Evolutionary conservation across 2,329 filamentous ascomycete species (phyloP).

Genomic region (Epichloe sylvatica): DNA sequence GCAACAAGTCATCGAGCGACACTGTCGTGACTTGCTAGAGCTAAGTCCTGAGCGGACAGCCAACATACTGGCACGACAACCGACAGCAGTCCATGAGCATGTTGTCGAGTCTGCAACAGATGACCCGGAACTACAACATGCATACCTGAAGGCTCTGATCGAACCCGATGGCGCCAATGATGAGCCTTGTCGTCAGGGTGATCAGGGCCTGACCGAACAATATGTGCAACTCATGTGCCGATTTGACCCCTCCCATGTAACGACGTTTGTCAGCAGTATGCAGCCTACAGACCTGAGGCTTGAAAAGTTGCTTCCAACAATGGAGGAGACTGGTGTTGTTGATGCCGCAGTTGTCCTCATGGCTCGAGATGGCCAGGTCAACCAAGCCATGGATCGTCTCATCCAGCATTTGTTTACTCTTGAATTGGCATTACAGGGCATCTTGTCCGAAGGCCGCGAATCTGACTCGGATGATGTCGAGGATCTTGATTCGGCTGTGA

Average conservation of each 20-base stretch:
- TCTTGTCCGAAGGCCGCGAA: slow-evolving; percentile 49
- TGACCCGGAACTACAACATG: slow-evolving; percentile 52
- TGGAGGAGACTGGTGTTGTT: slow-evolving; percentile 80
- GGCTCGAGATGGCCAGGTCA: slow-evolving; percentile 72
- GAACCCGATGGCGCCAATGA: slow-evolving; percentile 38
- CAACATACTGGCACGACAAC: slow-evolving; percentile 45
- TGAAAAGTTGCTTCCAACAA: slow-evolving; percentile 66
- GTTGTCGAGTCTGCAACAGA: slow-evolving; percentile 49
- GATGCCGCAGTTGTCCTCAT: slow-evolving; percentile 88
- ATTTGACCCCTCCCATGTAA: slow-evolving; percentile 70
- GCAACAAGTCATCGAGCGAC: slow-evolving; percentile 47
- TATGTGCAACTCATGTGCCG: slow-evolving; percentile 88
- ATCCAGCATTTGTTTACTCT: slow-evolving; percentile 68
- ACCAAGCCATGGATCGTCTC: slow-evolving; percentile 71
- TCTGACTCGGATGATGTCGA: slow-evolving; percentile 40
- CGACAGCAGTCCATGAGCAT: slow-evolving; percentile 50
- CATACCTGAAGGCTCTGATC: slow-evolving; percentile 63
- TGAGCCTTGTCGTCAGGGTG: slow-evolving; percentile 22
- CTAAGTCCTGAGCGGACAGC: slow-evolving; percentile 55
- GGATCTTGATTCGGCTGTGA: slow-evolving; percentile 47
- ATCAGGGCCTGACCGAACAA: slow-evolving; percentile 56
- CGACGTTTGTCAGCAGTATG: slow-evolving; percentile 65
- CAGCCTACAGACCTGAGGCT: slow-evolving; percentile 67
- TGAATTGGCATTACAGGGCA: slow-evolving; percentile 60
- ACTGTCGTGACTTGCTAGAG: slow-evolving; percentile 51